Evolutionary conservation across 345 rosid species (phyloP), one percentile per base, ranked within the genome.

Genomic region (Viola odorata): DNA sequence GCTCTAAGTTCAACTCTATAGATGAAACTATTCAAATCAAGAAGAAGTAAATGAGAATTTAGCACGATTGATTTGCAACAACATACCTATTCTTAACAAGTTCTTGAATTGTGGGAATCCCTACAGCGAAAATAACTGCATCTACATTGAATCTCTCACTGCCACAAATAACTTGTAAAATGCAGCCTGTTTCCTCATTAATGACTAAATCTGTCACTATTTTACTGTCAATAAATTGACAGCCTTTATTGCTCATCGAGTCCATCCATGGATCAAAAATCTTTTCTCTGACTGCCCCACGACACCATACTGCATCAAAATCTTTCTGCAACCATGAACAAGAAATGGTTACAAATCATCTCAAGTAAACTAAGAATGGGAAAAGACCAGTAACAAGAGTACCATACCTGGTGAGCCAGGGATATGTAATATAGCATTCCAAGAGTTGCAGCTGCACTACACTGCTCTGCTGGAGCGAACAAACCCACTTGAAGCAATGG

Each of bases 401-500:
- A 63, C 32, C 37, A 55, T 67, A 84, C 85, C 84, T 84, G 88
- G 75, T 80, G 85, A 44, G 82, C 82, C 36, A 82, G 77, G 71
- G 67, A 45, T 62, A 75, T 50, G 57, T 69, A 82, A 55, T 77
- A 78, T 5, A 82, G 72, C 73, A 80, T 50, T 58, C 76, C 86
- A 32, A 85, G 75, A 16, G 74, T 71, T 44, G 88, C 88, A 58
- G 91, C 91, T 60, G 87, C 85, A 65, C 87, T 85, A 44, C 87
- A 79, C 58, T 78, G 85, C 64, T 82, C 87, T 7, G 84, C 68
- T 0, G 85, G 86, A 63, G 84, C 83, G 69, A 68, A 82, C 61
- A 85, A 69, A 60, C 88, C 91, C 23, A 79, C 87, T 68, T 83
- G 91, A 69, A 85, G 77, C 75, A 85, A 56, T 17, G 91, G 82